These are phyloP conservation scores for Hamigera avellanea DNA, from an alignment of 495 filamentous ascomycete species.

Conservation along the genomic window DNA sequence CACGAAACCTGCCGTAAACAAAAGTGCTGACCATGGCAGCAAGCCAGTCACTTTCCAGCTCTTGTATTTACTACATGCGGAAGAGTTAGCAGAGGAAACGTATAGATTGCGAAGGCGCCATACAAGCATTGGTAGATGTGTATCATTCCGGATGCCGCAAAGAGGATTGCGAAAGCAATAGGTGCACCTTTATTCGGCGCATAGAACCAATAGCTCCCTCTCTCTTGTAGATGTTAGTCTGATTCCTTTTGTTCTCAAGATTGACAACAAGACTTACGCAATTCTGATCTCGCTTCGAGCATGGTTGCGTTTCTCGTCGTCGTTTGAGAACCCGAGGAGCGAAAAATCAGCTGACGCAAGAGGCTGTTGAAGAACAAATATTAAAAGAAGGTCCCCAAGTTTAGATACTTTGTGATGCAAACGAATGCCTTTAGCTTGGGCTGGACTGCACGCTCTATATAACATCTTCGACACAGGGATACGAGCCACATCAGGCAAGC, in stretches of 20 bases:
- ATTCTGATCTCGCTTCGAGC: conserved; percentile 9
- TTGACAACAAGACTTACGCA: conserved; percentile 5
- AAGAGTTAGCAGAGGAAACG: background rate
- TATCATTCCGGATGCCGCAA: conserved; percentile 41
- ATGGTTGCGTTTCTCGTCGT: conserved; percentile 2
- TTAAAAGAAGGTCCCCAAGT: background rate
- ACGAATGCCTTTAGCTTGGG: too few species aligned
- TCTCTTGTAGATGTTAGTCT: conserved; percentile 14
- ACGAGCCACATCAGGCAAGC: too few species aligned
- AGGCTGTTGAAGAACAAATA: too few species aligned
- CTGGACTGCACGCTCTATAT: too few species aligned
- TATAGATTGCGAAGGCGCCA: background rate
- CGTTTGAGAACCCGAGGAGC: background rate
- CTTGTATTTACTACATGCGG: conserved; percentile 25
- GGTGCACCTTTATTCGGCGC: conserved; percentile 64
- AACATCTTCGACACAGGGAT: background rate
- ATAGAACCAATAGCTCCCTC: conserved; percentile 54
- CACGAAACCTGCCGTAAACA: conserved; percentile 48
- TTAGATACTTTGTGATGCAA: too few species aligned
- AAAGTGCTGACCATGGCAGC: conserved; percentile 36
- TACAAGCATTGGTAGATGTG: conserved; percentile 57
- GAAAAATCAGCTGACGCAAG: background rate
- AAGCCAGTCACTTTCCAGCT: conserved; percentile 43
- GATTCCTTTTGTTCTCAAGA: conserved; percentile 2
- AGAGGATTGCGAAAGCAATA: conserved; percentile 55